Percentiles rank a stretch among this genome's conserved stretches.
phyloP scores from a whole-genome alignment of 164 flowering plant species.

The Vitis rupestris region DNA sequence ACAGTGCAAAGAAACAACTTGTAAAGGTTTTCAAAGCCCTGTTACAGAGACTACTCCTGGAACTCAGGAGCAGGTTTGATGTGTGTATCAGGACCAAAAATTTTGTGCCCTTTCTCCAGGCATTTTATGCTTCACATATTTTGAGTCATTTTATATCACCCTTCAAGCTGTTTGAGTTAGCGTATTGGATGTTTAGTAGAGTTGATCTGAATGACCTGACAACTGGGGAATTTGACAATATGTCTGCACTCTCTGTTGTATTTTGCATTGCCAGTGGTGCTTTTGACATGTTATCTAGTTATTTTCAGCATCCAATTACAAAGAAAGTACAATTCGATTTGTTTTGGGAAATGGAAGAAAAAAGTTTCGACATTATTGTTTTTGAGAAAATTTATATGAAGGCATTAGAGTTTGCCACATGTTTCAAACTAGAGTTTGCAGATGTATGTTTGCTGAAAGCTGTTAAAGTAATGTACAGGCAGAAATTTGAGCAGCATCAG shows the following conservation, averaged over 20 bases:
- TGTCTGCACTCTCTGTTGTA: constrained; percentile 43
- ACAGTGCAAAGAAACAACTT: constrained; percentile 19
- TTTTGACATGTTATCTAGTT: constrained; percentile 47
- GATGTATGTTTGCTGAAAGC: constrained; percentile 69
- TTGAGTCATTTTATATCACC: constrained; percentile 63
- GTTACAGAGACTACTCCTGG: constrained; percentile 31
- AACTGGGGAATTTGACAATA: constrained; percentile 15
- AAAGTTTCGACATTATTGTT: constrained; percentile 24
- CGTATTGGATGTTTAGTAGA: constrained; percentile 49
- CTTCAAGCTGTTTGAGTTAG: constrained; percentile 67
- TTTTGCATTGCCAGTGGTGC: constrained; percentile 52
- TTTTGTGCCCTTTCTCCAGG: constrained; percentile 39
- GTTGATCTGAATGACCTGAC: constrained; percentile 25
- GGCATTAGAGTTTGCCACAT: constrained; percentile 36
- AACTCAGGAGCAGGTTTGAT: constrained; percentile 47
- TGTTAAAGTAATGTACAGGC: constrained; percentile 30
- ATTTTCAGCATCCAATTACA: constrained; percentile 24
- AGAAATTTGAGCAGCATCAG: constrained; percentile 26
- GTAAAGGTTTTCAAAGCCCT: constrained; percentile 38
- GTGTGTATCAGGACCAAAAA: constrained; percentile 31
- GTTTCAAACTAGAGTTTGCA: constrained; percentile 42
- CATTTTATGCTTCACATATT: constrained; percentile 37
- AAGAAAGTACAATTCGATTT: constrained; percentile 20
- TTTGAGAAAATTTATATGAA: constrained; percentile 51
- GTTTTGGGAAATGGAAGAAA: constrained; percentile 36